Base-by-base conservation (phyloP, 1,284 basidiomycete genomes). In the Trametes versicolor region DNA sequence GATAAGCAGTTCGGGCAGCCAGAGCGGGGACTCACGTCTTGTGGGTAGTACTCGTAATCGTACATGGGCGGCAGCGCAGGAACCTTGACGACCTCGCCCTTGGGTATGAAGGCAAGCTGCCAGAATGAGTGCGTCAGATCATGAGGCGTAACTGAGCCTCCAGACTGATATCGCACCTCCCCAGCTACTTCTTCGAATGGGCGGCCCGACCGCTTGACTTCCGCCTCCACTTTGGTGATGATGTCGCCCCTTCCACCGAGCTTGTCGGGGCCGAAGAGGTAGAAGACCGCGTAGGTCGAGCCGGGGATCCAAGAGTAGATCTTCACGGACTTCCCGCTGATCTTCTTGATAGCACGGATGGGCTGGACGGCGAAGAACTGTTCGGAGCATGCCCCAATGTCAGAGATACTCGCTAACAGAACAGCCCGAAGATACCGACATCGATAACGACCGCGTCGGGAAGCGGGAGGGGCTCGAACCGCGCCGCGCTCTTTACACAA, bases 51-150 rank as follows among this genome's bases (percentile, higher is more conserved):
- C 53, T 73, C 72, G 32, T 70, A 63, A 49, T 73, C 67, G 52
- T 71, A 71, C 63, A 72, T 69, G 2, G 68, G 60, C 21, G 72
- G 70, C 9, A 73, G 34, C 0, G 66, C 70, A 0, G 70, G 69
- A n/a, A 68, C 56, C 0, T 51, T 41, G 2, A 71, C 19, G 0
- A 73, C 32, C 2, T 36, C 29, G 9, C 63, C 68, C 2, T 45
- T 47, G 10, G 47, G 10, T 43, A 32, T 32, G 29, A 32, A 32
- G 29, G 29, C 29, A 32, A 32, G 29, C 19, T n/a, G 15, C 6
- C 2, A 69, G 32, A 65, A 69, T 55, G 45, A 2, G 6, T 19
- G 2, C n/a, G 37, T 55, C 51, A 53, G 34, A 32, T 13, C 9
- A 21, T 12, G 23, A n/a, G 7, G 8, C 50, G 17, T 37, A 53